Conservation (phyloP, 202 grass and related monocot species). For the Schoenoplectus triqueter region DNA sequence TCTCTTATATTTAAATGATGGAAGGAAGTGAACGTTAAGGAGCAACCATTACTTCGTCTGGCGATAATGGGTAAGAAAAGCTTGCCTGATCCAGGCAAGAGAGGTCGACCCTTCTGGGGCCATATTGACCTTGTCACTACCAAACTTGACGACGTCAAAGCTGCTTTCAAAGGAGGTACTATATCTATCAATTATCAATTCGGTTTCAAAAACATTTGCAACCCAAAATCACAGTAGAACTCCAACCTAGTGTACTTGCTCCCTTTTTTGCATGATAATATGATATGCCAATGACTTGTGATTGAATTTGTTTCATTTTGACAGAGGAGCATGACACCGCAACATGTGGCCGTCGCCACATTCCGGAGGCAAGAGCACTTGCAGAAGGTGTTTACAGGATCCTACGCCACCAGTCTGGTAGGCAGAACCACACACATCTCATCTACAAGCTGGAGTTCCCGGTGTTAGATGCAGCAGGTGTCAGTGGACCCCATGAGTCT, state of each 20-base stretch:
- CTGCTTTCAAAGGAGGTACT: slow-evolving; percentile 57
- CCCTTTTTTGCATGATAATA: not conserved
- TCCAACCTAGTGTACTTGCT: not conserved
- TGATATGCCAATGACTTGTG: not conserved
- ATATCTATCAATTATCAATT: not conserved
- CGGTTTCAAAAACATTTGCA: not conserved
- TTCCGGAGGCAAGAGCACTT: slow-evolving; percentile 54
- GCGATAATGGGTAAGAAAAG: slow-evolving; percentile 86
- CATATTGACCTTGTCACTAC: slow-evolving; percentile 88
- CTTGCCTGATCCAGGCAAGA: slow-evolving; percentile 65
- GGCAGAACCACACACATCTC: slow-evolving; percentile 65
- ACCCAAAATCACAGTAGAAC: not conserved
- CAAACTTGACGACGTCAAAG: slow-evolving; percentile 55
- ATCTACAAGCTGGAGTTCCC: slow-evolving; percentile 94
- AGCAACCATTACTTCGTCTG: slow-evolving; percentile 62
- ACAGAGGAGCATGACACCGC: slow-evolving; percentile 68
- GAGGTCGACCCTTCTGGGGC: slow-evolving; percentile 65
- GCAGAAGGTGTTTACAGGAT: slow-evolving; percentile 93
- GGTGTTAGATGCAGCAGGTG: not conserved
- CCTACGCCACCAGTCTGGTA: slow-evolving; percentile 53
- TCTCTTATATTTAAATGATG: not conserved
- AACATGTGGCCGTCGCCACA: slow-evolving; percentile 58
- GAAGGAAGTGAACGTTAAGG: slow-evolving; percentile 71
- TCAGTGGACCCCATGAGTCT: slow-evolving; percentile 38
- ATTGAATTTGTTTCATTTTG: not conserved